Evolutionary conservation across 805 yeast species (phyloP).

Genomic region (Yarrowia hollandica): DNA sequence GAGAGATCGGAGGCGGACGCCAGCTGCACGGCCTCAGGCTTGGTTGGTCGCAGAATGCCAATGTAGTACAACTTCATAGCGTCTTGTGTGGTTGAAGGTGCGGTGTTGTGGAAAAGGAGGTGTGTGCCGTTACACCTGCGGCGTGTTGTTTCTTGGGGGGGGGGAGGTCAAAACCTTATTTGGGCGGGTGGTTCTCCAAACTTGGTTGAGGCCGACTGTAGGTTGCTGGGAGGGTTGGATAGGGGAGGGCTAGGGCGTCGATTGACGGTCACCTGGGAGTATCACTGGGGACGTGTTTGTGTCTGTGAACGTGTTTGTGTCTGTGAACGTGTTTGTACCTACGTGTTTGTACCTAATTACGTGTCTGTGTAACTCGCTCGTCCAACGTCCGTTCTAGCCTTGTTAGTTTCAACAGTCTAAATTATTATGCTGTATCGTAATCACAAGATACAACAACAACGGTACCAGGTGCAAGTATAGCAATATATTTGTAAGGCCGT

Average conservation of each 20-base stretch:
- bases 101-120: conserved; percentile 16
- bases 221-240: too few relatives aligned
- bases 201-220: too few relatives aligned
- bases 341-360: too few relatives aligned
- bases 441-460: too few relatives aligned
- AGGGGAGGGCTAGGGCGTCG: too few relatives aligned
- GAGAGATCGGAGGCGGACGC: conserved; percentile 78
- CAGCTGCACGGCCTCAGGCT: conserved; percentile 66
- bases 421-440: too few relatives aligned
- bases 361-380: neutral
- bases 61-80: conserved; percentile 87
- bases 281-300: too few relatives aligned
- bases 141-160: neutral
- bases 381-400: neutral
- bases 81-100: neutral
- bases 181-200: neutral
- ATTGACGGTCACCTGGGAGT: too few relatives aligned
- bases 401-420: too few relatives aligned
- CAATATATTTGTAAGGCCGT: too few relatives aligned
- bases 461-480: too few relatives aligned
- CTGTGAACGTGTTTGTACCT: neutral
- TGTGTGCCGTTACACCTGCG: neutral
- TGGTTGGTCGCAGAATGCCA: conserved; percentile 71
- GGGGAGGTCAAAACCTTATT: neutral
- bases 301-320: neutral